Evolutionary conservation across 352 stramenopile species (phyloP), one percentile per base, ranked within the genome.

Genomic region (Poterioochromonas sp.): DNA sequence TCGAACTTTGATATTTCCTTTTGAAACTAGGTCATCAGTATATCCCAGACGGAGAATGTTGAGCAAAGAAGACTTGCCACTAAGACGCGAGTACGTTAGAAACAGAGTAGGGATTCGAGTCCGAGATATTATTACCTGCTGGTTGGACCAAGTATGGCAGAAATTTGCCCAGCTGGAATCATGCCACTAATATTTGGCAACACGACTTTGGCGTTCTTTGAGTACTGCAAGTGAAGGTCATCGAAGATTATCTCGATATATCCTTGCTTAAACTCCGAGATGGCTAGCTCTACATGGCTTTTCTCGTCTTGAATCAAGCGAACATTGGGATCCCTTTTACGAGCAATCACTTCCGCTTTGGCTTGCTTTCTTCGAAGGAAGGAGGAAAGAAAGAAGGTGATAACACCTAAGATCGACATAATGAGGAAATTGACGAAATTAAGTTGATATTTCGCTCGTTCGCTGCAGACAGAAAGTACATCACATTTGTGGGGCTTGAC

Each of bases 381-480:
- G 58, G 8, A 32, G 26, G 58, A 68, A 35, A 40, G 34, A 39
- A 11, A 32, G 26, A 68, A 39, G 26, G 58, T 40, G 26, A 32
- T 39, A 8, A 68, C 5, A 35, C 5, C 34, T 8, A 68, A 26
- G 34, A 68, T 32, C 5, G 8, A 12, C 58, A 68, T 37, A 26
- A 68, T 68, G 5, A 68, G 29, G 5, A 26, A 18, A 35, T 68
- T 68, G 26, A 68, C 29, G 58, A 68, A 68, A 26, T 68, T 68
- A 11, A 68, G 5, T 68, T 68, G 58, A 26, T 29, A 68, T 8
- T 5, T 35, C 5, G 58, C 58, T 8, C 34, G 12, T 12, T 68
- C 58, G 12, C 29, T 26, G 58, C 58, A 37, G 26, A 68, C 58
- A 18, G 58, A 68, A 11, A 68, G 34, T 18, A 11, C 12, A 26